A percentile compares a stretch with the other conserved stretches of the same genome.
phyloP scores from a whole-genome alignment of 495 filamentous ascomycete genomes.

The Daldinia loculata region DNA sequence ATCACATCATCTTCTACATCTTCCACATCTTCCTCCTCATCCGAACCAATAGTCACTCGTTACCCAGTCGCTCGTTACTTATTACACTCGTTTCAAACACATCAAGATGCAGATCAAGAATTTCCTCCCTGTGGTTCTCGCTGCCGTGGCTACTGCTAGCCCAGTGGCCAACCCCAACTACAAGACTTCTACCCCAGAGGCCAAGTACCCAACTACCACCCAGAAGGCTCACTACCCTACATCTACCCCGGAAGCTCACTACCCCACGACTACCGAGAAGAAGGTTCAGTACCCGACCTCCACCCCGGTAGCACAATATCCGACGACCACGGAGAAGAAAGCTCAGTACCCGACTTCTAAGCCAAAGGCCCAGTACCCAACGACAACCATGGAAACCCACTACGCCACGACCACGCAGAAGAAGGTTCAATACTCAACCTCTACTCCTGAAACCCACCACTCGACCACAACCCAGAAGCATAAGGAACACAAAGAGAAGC shows the following conservation, averaged over 20 bases:
- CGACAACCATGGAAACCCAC: slow-evolving; percentile 1
- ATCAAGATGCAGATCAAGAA: slow-evolving; percentile 42
- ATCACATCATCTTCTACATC: slow-evolving; percentile 5
- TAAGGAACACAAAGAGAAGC: slow-evolving; percentile 12
- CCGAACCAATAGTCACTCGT: slow-evolving; percentile 1
- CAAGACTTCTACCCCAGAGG: slow-evolving; percentile 25
- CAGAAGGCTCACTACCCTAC: slow-evolving; percentile 18
- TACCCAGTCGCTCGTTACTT: not conserved
- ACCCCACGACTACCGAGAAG: slow-evolving; percentile 13
- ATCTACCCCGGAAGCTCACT: slow-evolving; percentile 9
- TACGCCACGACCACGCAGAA: slow-evolving; percentile 3
- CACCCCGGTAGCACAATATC: slow-evolving; percentile 7
- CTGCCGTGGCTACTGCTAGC: slow-evolving; percentile 34
- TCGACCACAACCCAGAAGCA: slow-evolving; percentile 13
- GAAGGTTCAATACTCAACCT: not conserved
- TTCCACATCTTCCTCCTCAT: not conserved
- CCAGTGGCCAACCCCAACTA: slow-evolving; percentile 37
- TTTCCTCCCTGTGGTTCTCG: slow-evolving; percentile 35
- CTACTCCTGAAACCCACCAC: not conserved
- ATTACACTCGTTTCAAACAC: not conserved
- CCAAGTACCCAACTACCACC: slow-evolving; percentile 23
- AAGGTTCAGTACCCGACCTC: slow-evolving; percentile 15
- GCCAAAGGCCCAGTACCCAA: not conserved
- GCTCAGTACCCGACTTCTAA: slow-evolving; percentile 4
- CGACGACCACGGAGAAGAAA: slow-evolving; percentile 15